Conservation (phyloP, 2,329 filamentous ascomycete genomes). For the Diaporthe humulicola region DNA sequence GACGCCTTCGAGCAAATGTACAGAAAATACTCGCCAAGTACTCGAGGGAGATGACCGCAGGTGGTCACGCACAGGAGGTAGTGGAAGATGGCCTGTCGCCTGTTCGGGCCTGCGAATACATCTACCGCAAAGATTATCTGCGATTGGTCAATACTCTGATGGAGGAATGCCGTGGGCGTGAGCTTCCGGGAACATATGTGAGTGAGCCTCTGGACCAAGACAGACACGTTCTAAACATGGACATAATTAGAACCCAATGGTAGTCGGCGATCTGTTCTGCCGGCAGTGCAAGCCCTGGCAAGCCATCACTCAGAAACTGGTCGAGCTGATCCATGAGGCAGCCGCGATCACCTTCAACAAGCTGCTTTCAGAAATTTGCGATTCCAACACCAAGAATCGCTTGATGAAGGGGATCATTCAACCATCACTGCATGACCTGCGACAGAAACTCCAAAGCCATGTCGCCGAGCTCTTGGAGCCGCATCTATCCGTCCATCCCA, state of each 20-base stretch:
- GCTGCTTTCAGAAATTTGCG: constrained; percentile 42
- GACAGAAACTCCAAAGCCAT: constrained; percentile 41
- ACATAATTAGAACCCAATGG: constrained; percentile 42
- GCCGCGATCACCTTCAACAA: constrained; percentile 43
- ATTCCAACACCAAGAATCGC: constrained; percentile 42
- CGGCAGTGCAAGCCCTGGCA: constrained; percentile 47
- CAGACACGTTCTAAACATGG: neutral
- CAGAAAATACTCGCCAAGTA: constrained; percentile 44
- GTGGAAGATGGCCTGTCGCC: constrained; percentile 43
- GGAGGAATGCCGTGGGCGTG: constrained; percentile 45
- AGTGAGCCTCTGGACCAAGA: neutral
- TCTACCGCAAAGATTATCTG: constrained; percentile 40
- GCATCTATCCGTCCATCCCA: constrained; percentile 46
- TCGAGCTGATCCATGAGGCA: constrained; percentile 45
- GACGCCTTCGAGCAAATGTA: constrained; percentile 45
- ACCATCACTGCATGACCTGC: constrained; percentile 43
- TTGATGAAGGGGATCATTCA: constrained; percentile 45
- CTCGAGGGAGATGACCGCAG: constrained; percentile 43
- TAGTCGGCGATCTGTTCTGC: constrained; percentile 45
- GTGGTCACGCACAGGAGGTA: constrained; percentile 45
- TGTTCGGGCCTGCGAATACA: constrained; percentile 18
- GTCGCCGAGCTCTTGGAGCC: constrained; percentile 44
- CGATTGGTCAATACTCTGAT: constrained; percentile 41
- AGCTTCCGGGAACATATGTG: constrained; percentile 46
- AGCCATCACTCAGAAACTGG: constrained; percentile 43